phyloP scores from a whole-genome alignment of 192 early-diverging fungal species.

The Umbelopsis ramanniana region DNA sequence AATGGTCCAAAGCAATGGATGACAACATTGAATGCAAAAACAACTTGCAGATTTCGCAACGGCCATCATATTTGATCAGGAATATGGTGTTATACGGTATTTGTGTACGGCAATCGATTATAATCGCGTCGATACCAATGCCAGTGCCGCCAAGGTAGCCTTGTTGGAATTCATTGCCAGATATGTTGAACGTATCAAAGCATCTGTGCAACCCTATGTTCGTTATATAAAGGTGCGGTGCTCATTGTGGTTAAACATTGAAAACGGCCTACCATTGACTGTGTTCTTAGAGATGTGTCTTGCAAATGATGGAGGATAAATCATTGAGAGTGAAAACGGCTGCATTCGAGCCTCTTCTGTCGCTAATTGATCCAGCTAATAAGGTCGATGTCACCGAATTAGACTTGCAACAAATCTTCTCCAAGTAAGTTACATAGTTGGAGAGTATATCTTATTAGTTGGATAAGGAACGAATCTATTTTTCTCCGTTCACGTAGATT shows the following conservation, averaged over 20 bases:
- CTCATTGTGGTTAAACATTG: neutral
- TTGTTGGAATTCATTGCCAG: slow-evolving; percentile 51
- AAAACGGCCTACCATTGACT: neutral
- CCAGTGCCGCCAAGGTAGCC: slow-evolving; percentile 34
- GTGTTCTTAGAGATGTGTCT: slow-evolving; percentile 29
- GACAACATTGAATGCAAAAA: too few species aligned
- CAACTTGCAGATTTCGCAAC: slow-evolving; percentile 46
- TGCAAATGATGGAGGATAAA: slow-evolving; percentile 35
- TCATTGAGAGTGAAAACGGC: slow-evolving; percentile 38
- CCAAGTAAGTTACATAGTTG: neutral
- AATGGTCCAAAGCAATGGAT: too few species aligned
- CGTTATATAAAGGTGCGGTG: slow-evolving; percentile 41
- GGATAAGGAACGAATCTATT: too few species aligned
- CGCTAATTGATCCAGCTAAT: slow-evolving; percentile 36
- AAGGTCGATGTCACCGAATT: neutral
- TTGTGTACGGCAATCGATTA: slow-evolving; percentile 34
- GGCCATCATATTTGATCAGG: slow-evolving; percentile 46
- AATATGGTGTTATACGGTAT: slow-evolving; percentile 50
- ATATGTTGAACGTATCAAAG: slow-evolving; percentile 41
- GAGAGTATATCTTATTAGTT: neutral
- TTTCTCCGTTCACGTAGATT: neutral
- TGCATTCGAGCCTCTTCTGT: slow-evolving; percentile 43
- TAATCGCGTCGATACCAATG: slow-evolving; percentile 28
- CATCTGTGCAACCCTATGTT: slow-evolving; percentile 40
- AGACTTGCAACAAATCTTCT: slow-evolving; percentile 16